Base-by-base conservation (phyloP, 1,139 yeast genomes). In the Magnusiomyces suaveolens region DNA sequence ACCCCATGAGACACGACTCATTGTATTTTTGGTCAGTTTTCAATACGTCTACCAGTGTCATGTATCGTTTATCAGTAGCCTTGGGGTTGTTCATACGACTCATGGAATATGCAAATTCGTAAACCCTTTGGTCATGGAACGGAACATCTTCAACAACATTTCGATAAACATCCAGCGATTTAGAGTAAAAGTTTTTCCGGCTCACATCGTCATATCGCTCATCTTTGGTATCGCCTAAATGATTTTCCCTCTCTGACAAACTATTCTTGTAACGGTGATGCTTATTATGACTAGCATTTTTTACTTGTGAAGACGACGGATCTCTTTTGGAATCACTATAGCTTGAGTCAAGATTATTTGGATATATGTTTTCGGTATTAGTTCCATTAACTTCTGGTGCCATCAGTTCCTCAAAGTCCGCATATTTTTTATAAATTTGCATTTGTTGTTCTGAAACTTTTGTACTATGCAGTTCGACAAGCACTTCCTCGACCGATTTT, bases 371-470 rank as follows among this genome's bases (percentile, higher is more conserved):
- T 32, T 18, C 41, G 2, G 41, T 20, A 2, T 14, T 32, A 3
- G 43, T 33, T 18, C 12, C 24, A 36, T 48, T 23, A 21, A 24
- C 32, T n/a, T 26, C 51, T 36, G 51, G 51, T 3, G 44, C 51
- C 51, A 48, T 48, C 2, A 48, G 32, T 21, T 48, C 43, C 21
- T 48, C 51, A 48, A 48, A 24, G 12, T 33, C 44, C 4, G 51
- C 33, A 24, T 33, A 48, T 16, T 48, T 48, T 14, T 29, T 21
- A 14, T 48, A 48, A 10, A 36, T 48, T 10, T 38, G 51, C 51
- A 48, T 36, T n/a, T 38, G 44, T 3, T 23, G 12, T 21, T 48
- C 51, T 2, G 51, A 25, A 38, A 48, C 51, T 8, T 14, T 21
- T 2, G 44, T 23, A 23, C 18, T 48, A 16, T 36, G 18, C 10